Base-by-base conservation (phyloP, 2,329 filamentous ascomycete genomes). In the Trichoderma sp. region DNA sequence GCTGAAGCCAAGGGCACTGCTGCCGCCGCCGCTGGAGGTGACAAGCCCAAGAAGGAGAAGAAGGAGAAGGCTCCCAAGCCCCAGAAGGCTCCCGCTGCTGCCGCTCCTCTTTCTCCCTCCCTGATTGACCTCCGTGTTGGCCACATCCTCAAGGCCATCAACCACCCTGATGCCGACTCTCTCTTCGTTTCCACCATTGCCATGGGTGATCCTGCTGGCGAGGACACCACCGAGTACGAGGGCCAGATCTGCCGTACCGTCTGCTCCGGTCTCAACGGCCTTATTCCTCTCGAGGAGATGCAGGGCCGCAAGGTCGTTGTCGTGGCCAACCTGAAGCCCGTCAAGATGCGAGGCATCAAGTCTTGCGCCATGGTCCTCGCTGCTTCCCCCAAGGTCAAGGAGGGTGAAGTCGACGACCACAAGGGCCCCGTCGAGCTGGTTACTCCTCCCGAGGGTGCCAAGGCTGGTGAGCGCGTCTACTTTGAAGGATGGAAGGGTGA, bases 241-340 rank as follows among this genome's bases (percentile, higher is more conserved):
- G 95, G 95, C 73, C 93, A 97, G 84, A 87, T 95, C 57, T 94
- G 95, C 77, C 93, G 96, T 61, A 99, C 95, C 17, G 95, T 99
- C 63, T 99, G 96, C 88, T 98, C 96, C 2, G 96, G 96, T 32
- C 88, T 99, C 75, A 98, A 97, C 82, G 96, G 96, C 8, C 89
- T 98, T 34, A 85, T 99, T 1, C 96, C 96, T 0, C 87, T 99
- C 61, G 94, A 93, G 82, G 94, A 97, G 82, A 98, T 99, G 96
- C 96, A 99, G 82, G 91, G 91, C 79, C 93, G 96, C 81, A 97
- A 97, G 85, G 93, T 99, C 73, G 89, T 99, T 36, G 93, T 96
- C 1, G 95, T 99, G 26, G 97, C 94, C 87, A 99, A 99, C 84
- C 89, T 99, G 76, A 99, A 99, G 88, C 96, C 96, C 65, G 96